A percentile compares a stretch with the other conserved stretches of the same genome.
phyloP scores from a whole-genome alignment of 306 rosid species.

The Vigna reflexopilosa region DNA sequence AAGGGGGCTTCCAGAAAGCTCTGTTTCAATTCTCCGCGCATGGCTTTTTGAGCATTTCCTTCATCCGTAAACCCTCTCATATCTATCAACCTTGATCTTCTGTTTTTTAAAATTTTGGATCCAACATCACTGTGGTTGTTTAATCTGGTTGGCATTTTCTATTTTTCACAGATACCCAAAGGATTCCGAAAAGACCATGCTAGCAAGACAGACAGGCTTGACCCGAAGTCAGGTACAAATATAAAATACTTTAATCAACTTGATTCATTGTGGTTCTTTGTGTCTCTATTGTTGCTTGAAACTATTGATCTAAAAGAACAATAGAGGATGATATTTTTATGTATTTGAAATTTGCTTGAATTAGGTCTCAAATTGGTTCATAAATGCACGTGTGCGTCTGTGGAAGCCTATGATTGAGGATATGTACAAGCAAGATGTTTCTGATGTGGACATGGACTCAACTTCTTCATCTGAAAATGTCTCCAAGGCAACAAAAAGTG shows the following conservation, averaged over 20 bases:
- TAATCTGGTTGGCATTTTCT: conserved; percentile 19
- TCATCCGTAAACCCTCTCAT: conserved; percentile 70
- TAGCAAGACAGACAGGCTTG: conserved; percentile 87
- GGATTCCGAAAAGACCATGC: conserved; percentile 89
- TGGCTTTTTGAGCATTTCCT: conserved; percentile 95
- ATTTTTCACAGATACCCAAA: conserved; percentile 70
- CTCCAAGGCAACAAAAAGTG: conserved; percentile 58
- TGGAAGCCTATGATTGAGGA: conserved; percentile 96
- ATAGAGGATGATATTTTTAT: neutral
- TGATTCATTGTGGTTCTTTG: neutral
- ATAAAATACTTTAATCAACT: conserved; percentile 8
- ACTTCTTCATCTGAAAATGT: conserved; percentile 73
- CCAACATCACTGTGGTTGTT: neutral
- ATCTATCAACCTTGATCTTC: neutral
- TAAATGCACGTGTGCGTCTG: conserved; percentile 86
- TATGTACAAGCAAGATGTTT: conserved; percentile 84
- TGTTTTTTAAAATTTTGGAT: neutral
- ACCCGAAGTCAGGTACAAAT: conserved; percentile 81
- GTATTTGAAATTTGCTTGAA: conserved; percentile 18
- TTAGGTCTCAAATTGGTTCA: conserved; percentile 92
- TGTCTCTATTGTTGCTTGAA: neutral
- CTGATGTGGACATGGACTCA: conserved; percentile 68
- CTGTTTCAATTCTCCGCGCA: conserved; percentile 83
- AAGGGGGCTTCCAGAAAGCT: conserved; percentile 84
- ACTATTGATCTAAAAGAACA: neutral